Base-by-base conservation (phyloP, 2,329 filamentous ascomycete species). In the Blastomyces silverae region DNA sequence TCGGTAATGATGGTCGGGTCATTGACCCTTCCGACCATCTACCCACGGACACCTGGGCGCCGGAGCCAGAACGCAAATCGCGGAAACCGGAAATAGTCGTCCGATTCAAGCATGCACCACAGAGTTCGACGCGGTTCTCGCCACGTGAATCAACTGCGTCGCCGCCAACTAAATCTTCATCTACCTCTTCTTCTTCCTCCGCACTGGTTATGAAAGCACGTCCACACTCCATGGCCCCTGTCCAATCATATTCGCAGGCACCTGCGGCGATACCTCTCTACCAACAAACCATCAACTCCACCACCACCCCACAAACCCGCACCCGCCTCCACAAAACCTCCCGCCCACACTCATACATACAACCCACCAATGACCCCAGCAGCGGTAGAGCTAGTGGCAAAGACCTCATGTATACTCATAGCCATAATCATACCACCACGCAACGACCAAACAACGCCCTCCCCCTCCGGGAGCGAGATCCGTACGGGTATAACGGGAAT, bases 11-110 rank as follows among this genome's bases (percentile, higher is more conserved):
- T 71, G 86, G 86, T 20, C 81, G 85, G 44, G 82, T 86, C 64
- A 86, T 88, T 69, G 86, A 88, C 73, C 86, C 86, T 4, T 86
- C 85, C 0, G 86, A 88, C 71, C 85, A 88, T 71, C 78, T 88
- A 1, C 86, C 86, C 0, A 79, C 86, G 2, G 83, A 87, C 67
- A 85, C 84, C 1, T 88, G 86, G 86, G 86, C 86, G 0, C 86
- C 86, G 0, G 86, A 88, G 70, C 86, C 86, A 1, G 84, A 87
- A 67, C 80, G 81, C 50, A 88, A 87, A 69, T 77, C 72, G 59
- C 76, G 75, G 61, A 77, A 83, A 73, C 77, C 80, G 28, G 79
- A 81, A 58, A 77, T 81, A 34, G 78, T 81, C 20, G 75, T 82
- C 58, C 78, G 79, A 13, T 81, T 81, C 67, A 79, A 79, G 37